Conservation (phyloP, 306 rosid genomes). For the Vigna reflexopilosa region DNA sequence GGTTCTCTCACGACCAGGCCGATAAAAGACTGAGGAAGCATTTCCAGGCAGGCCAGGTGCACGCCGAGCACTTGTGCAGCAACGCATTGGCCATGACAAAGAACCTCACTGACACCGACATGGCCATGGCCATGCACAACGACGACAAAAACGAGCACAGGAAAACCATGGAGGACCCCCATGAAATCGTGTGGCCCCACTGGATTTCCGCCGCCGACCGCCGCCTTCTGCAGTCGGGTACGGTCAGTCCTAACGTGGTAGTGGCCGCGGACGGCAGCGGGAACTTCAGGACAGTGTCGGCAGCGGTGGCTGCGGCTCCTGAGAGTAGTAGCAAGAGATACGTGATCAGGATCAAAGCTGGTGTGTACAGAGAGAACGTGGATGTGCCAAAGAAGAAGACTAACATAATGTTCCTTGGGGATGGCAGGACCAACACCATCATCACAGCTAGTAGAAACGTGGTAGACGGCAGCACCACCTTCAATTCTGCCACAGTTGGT, state of each 20-base stretch:
- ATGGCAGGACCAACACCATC: constrained; percentile 65
- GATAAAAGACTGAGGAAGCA: constrained; percentile 49
- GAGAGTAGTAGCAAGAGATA: constrained; percentile 54
- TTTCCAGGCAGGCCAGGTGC: constrained; percentile 47
- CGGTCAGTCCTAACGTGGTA: constrained; percentile 55
- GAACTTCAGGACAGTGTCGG: constrained; percentile 62
- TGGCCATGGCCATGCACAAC: neutral
- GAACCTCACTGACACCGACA: constrained; percentile 70
- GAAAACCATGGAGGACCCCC: neutral
- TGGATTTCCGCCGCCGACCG: constrained; percentile 71
- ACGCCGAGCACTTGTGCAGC: constrained; percentile 66
- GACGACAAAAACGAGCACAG: neutral
- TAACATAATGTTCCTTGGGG: constrained; percentile 77
- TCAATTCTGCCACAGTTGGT: constrained; percentile 79
- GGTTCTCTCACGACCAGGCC: constrained; percentile 65
- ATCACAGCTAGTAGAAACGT: constrained; percentile 72
- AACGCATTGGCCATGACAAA: constrained; percentile 73
- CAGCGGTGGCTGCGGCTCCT: constrained; percentile 78
- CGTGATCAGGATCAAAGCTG: constrained; percentile 70
- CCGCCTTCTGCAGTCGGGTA: constrained; percentile 58
- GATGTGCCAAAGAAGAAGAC: constrained; percentile 67
- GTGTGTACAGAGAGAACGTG: constrained; percentile 74
- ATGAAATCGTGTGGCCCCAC: constrained; percentile 58
- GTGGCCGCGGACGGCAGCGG: constrained; percentile 87
- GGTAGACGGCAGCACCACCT: constrained; percentile 82